These are phyloP conservation scores for Mercurialis annua DNA, from an alignment of 345 rosid genomes.

Conservation along the genomic window DNA sequence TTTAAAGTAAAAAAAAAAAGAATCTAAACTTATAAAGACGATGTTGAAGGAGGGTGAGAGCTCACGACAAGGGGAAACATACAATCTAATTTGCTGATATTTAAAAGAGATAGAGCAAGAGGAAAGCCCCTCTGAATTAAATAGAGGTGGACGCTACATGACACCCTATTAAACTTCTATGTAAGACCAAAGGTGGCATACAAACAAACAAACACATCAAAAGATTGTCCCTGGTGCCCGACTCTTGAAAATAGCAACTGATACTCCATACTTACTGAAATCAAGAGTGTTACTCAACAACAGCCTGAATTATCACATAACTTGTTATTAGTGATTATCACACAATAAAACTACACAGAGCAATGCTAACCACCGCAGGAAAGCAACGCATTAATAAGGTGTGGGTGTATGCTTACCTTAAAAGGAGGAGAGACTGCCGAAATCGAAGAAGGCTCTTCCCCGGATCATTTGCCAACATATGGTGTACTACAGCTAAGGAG, in stretches of 20 bases:
- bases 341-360: not conserved
- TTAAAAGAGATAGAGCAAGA: not conserved
- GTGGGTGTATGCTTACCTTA: conserved; percentile 43
- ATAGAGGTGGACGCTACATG: not conserved
- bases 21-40: not conserved
- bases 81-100: not conserved
- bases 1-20: not conserved
- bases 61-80: not conserved
- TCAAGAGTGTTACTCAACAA: conserved; percentile 6
- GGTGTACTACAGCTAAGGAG: conserved; percentile 87
- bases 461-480: conserved; percentile 83
- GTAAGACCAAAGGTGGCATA: not conserved
- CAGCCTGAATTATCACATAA: not conserved
- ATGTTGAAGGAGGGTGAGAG: not conserved
- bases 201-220: not conserved
- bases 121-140: not conserved
- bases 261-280: conserved; percentile 1
- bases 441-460: conserved; percentile 84
- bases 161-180: not conserved
- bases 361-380: not conserved
- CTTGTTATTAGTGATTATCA: not conserved
- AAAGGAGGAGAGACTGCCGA: conserved; percentile 87
- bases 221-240: not conserved
- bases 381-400: not conserved
- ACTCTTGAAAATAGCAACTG: not conserved